A percentile compares a stretch with the other conserved stretches of the same genome.
phyloP scores from a whole-genome alignment of 192 early-diverging fungal species.

The Allomyces macrogynus region DNA sequence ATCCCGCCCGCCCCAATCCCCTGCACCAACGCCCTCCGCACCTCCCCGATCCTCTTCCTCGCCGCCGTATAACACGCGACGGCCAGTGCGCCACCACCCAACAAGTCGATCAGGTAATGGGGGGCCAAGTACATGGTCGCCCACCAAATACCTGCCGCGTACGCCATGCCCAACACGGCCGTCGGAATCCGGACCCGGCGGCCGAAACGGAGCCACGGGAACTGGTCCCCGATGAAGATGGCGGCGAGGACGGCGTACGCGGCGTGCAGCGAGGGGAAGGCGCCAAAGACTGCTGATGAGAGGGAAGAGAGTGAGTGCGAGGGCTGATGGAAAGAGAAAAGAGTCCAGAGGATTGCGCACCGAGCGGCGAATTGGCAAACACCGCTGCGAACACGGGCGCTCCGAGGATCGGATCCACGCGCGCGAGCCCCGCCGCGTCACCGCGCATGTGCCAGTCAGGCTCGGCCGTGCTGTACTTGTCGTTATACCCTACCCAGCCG shows the following conservation, averaged over 20 bases:
- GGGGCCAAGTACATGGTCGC: conserved; percentile 56
- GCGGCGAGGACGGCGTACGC: conserved; percentile 43
- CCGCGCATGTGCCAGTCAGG: conserved; percentile 41
- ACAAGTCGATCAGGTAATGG: conserved; percentile 51
- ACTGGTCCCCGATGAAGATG: conserved; percentile 23
- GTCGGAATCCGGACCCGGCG: conserved; percentile 4
- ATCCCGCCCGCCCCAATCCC: too few relatives aligned
- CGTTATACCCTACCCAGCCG: conserved; percentile 38
- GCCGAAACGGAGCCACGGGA: not conserved
- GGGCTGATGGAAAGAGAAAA: not conserved
- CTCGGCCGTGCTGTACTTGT: conserved; percentile 30
- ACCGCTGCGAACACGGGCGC: conserved; percentile 34
- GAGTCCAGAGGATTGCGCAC: not conserved
- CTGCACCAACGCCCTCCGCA: too few relatives aligned
- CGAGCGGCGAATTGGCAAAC: conserved; percentile 41
- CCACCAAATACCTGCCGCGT: conserved; percentile 60
- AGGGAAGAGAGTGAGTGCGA: not conserved
- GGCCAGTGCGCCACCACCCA: conserved; percentile 21
- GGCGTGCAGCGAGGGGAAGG: conserved; percentile 52
- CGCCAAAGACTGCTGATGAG: conserved; percentile 32
- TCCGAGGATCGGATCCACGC: conserved; percentile 45
- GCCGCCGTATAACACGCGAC: not conserved
- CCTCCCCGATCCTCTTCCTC: too few relatives aligned
- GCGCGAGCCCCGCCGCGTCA: conserved; percentile 40
- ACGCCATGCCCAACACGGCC: conserved; percentile 19